Conservation (phyloP, 2,329 filamentous ascomycete species). For the Xylaria sp. region DNA sequence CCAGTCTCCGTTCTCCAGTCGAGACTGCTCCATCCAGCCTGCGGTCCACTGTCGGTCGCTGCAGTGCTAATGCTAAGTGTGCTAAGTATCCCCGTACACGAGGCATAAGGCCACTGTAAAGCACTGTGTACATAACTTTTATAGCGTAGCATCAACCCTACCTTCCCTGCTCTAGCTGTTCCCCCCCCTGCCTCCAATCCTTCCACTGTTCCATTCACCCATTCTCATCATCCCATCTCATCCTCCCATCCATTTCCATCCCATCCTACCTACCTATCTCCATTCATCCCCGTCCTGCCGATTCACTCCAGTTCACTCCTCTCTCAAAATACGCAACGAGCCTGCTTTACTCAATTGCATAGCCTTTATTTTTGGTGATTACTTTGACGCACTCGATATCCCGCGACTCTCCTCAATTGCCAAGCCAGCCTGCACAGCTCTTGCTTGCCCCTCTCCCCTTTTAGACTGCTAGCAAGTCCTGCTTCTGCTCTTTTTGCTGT, state of each 20-base stretch:
- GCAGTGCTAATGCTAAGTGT: too few species aligned
- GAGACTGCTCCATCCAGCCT: too few species aligned
- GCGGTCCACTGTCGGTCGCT: too few species aligned
- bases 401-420: not conserved
- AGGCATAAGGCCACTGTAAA: too few species aligned
- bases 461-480: not conserved
- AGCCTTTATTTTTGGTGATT: not conserved
- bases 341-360: not conserved
- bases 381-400: not conserved
- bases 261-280: too few species aligned
- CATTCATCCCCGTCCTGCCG: too few species aligned
- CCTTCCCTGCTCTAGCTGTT: not conserved
- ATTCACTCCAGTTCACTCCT: not conserved
- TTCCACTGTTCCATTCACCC: not conserved
- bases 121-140: too few species aligned
- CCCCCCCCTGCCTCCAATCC: not conserved
- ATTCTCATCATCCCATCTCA: not conserved
- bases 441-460: not conserved
- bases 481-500: not conserved
- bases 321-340: not conserved
- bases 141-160: too few species aligned
- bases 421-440: too few species aligned
- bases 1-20: not conserved
- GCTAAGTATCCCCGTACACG: too few species aligned
- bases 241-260: not conserved